Evolutionary conservation across 2,329 filamentous ascomycete genomes (phyloP), one percentile per base, ranked within the genome.

Genomic region (Botryotinia globosa): DNA sequence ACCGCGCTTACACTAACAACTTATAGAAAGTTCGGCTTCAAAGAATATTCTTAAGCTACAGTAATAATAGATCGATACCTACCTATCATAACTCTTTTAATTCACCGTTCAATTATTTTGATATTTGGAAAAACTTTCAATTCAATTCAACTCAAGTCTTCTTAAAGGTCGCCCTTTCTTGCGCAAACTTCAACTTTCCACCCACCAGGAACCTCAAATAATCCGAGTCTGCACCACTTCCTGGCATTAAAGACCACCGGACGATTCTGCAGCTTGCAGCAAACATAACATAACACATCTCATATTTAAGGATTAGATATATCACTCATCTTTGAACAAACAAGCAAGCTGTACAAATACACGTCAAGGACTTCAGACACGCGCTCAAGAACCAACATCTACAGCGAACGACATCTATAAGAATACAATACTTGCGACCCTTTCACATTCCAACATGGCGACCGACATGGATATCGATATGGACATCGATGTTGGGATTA

Each of bases 391-490:
- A 54, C 14, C 64, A 45, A 29, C 14, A 65, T 65, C 32, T 18
- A 2, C 12, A 66, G 10, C 48, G 32, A 48, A 29, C 22, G 29
- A 72, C 42, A 51, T 42, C 22, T 29, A 51, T 20, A 14, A 61
- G 18, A n/a, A 44, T 44, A 59, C 42, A 16, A 67, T 45, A 65
- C 37, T 22, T 37, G 22, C 63, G 22, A 66, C 22, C 34, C n/a
- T 18, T 5, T 20, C 14, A 62, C 56, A 54, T 66, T 45, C 71
- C 72, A 76, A 61, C 37, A 80, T 80, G 78, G 77, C 77, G 54
- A 76, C 76, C 64, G 81, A 84, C 72, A 90, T 93, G 90, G 91
- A 94, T 81, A 90, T 93, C 72, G 91, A 93, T 75, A 92, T 93
- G 89, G 91, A 90, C 78, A 84, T 92, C 87, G 91, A 90, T 78